Percentiles rank a stretch among this genome's conserved stretches.
These are phyloP conservation scores for Medicago arabica DNA, from an alignment of 306 rosid genomes.

Conservation along the genomic window DNA sequence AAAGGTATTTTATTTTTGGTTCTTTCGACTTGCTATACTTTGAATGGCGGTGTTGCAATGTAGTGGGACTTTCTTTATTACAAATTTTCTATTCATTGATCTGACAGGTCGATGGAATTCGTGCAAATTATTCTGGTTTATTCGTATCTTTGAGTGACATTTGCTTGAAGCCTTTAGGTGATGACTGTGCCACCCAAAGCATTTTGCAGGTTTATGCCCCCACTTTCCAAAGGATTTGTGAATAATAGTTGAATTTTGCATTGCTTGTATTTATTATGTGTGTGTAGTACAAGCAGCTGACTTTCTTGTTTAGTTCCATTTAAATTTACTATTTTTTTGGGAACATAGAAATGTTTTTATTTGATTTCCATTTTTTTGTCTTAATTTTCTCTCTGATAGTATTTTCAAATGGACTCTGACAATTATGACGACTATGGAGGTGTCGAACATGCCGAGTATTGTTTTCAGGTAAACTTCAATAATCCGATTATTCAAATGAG, in stretches of 20 bases:
- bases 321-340: constrained; percentile 4
- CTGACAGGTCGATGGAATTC: constrained; percentile 73
- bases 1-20: constrained; percentile 66
- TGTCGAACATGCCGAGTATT: constrained; percentile 89
- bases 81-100: constrained; percentile 35
- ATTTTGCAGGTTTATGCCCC: constrained; percentile 78
- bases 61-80: constrained; percentile 36
- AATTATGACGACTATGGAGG: constrained; percentile 91
- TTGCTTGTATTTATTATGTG: constrained; percentile 32
- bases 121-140: constrained; percentile 78
- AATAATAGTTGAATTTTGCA: constrained; percentile 17
- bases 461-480: constrained; percentile 79
- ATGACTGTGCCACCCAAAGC: constrained; percentile 97
- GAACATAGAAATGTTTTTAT: constrained; percentile 28
- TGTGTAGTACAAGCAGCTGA: constrained; percentile 11
- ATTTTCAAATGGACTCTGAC: constrained; percentile 91
- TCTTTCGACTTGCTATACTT: constrained; percentile 32
- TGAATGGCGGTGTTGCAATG: constrained; percentile 19
- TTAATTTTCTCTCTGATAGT: constrained; percentile 53
- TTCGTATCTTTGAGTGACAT: constrained; percentile 76
- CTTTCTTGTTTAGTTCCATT: constrained; percentile 36
- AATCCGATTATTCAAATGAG: constrained; percentile 30
- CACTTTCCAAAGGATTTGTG: constrained; percentile 27
- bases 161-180: constrained; percentile 92
- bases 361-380: constrained; percentile 32